Base-by-base conservation (phyloP, 2,329 filamentous ascomycete species). In the Sclerotinia minor region DNA sequence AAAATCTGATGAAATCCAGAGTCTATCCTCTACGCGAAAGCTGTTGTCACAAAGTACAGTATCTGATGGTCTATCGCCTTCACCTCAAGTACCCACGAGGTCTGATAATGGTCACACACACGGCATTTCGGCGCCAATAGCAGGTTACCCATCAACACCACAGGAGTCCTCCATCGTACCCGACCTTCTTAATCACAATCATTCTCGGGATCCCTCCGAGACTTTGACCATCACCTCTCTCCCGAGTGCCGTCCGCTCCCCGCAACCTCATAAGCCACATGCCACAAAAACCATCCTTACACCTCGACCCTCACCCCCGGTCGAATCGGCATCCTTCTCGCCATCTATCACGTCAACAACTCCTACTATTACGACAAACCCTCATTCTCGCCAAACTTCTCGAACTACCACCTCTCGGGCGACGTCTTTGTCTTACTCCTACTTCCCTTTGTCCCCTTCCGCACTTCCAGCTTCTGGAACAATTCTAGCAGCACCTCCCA, bases 141-240 rank as follows among this genome's bases (percentile, higher is more conserved):
- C 29, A 49, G 47, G n/a, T n/a, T 29, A n/a, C 21, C 29, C 15
- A 41, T 53, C n/a, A 5, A 26, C n/a, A 38, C 11, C 8, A 41
- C n/a, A 24, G 24, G 45, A 45, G 44, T 45, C 54, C 9, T 15
- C 65, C 8, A 47, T 61, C 65, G 8, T 60, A 55, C 68, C 67
- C 21, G 67, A 65, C 47, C 65, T 70, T 32, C 67, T 72, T 41
- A 11, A 38, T 9, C 35, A 29, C 24, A 60, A 68, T 9, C 71
- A 73, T 45, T 72, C 73, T 47, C 70, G 72, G 24, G 67, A 72
- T 7, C 59, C 69, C n/a, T 75, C 72, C 54, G 73, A 74, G 50
- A 73, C 75, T 2, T 69, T 76, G 24, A 75, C 72, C 24, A 73
- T 76, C 64, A 73, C 72, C 21, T 74, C 73, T 32, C 71, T 73